Evolutionary conservation across 2,329 filamentous ascomycete genomes (phyloP), one percentile per base, ranked within the genome.

Genomic region (Aspergillus amoenus): DNA sequence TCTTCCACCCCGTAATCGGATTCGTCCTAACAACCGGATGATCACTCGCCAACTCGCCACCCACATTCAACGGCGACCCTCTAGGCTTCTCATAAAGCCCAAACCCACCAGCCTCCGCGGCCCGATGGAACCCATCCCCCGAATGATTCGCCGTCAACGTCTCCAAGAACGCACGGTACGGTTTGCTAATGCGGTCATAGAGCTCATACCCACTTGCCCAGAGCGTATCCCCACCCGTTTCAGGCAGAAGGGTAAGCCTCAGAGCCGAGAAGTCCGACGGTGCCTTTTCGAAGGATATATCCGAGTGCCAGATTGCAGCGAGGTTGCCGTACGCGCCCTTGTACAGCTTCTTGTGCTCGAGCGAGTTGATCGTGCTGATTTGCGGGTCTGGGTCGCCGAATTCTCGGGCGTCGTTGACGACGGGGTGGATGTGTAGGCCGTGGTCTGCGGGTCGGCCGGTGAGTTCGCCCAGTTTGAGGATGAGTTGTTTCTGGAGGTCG

Each of bases 401-500:
- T 64, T 84, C 81, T 8, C 79, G 78, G 5, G 75, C 74, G 3
- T 81, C 78, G 70, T 86, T 86, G 51, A 81, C 73, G 7, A 87
- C 69, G 0, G 84, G 84, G 66, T 88, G 81, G 61, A 87, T 83
- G 65, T 88, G 85, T 1, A 88, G 76, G 0, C 75, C 79, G 1
- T 84, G 87, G 1, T 79, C 78, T 0, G 74, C 62, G 0, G 87
- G 86, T 57, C 83, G 84, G 42, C 85, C 85, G 1, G 81, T 78
- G 9, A 88, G 75, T 64, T 83, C 75, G 8, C 87, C 86, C 2
- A 89, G 77, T 1, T 80, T 78, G 12, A 84, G 77, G 34, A 84
- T 83, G 0, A 90, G 78, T 53, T 85, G 76, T 73, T 90, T 90
- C 65, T 88, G 86, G 2, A 87, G 78, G 1, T 85, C 83, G 66